These are phyloP conservation scores for Tuber aestivum DNA, from an alignment of 495 filamentous ascomycete species.

Conservation along the genomic window DNA sequence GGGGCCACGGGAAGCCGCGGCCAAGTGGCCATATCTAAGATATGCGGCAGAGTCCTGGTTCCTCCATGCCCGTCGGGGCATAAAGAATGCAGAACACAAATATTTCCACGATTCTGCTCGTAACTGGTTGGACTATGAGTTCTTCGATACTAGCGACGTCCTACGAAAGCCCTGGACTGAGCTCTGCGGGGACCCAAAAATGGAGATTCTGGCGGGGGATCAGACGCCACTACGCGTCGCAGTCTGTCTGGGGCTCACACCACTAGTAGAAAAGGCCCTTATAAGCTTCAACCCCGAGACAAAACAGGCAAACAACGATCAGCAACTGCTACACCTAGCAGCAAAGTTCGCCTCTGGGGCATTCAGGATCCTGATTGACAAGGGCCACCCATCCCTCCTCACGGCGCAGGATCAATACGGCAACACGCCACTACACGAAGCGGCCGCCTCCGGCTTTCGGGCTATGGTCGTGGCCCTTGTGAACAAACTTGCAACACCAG, in stretches of 20 bases:
- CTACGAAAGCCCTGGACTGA: neutral
- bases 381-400: neutral
- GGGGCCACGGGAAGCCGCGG: fast-evolving
- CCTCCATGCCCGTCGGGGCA: neutral
- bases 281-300: neutral
- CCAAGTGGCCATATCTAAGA: neutral
- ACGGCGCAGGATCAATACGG: neutral
- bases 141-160: neutral
- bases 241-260: neutral
- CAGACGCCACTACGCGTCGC: neutral
- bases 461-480: neutral
- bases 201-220: neutral
- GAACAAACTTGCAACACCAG: neutral
- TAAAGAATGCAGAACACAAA: neutral
- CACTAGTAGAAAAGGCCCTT: neutral
- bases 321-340: neutral
- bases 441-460: neutral
- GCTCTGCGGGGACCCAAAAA: neutral
- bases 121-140: neutral
- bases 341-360: neutral
- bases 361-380: neutral
- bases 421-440: neutral
- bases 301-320: neutral
- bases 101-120: neutral
- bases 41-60: neutral